Base-by-base conservation (phyloP, 1,284 basidiomycete genomes). In the Sphaerobolus stellatus region DNA sequence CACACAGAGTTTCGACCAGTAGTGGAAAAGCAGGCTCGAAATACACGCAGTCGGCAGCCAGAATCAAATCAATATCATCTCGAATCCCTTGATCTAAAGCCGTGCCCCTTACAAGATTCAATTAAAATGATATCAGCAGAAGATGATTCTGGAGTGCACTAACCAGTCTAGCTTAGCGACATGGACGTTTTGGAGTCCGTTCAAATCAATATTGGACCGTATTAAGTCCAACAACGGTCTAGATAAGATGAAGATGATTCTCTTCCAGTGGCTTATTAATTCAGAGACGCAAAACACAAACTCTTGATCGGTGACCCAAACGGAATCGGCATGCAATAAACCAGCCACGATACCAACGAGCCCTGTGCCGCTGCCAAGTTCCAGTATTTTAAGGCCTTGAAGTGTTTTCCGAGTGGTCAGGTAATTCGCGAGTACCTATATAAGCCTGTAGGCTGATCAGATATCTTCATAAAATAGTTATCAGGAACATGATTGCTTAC, bases 11-110 rank as follows among this genome's bases (percentile, higher is more conserved):
- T 60, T 87, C 71, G 1, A 95, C 88, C 1, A 98, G 81, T 14
- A 95, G 79, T 2, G 93, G 88, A 64, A 97, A 98, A 0, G 92
- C 88, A n/a, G 91, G 90, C 71, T 97, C 94, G 62, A 93, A 92
- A 72, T 98, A 98, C 5, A 98, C 93, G 64, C 94, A 98, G 67
- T 98, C 94, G 1, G 93, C 92, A 1, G 90, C 90, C 5, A 94
- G 77, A 54, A 94, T 78, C 25, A 96, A 59, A 61, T 92, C 83
- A 6, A 85, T 79, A 13, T 27, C 18, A 16, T 59, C 68, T 4
- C 73, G 77, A 22, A 71, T 56, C 3, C 51, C 43, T n/a, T n/a
- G n/a, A n/a, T n/a, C 22, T 47, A 13, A 40, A 25, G 31, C 28
- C 22, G 36, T 33, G 56, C 52, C 22, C 30, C 33, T 5, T 5